These are phyloP conservation scores for Aspergillus coremiiformis DNA, from an alignment of 495 filamentous ascomycete genomes.

Conservation along the genomic window DNA sequence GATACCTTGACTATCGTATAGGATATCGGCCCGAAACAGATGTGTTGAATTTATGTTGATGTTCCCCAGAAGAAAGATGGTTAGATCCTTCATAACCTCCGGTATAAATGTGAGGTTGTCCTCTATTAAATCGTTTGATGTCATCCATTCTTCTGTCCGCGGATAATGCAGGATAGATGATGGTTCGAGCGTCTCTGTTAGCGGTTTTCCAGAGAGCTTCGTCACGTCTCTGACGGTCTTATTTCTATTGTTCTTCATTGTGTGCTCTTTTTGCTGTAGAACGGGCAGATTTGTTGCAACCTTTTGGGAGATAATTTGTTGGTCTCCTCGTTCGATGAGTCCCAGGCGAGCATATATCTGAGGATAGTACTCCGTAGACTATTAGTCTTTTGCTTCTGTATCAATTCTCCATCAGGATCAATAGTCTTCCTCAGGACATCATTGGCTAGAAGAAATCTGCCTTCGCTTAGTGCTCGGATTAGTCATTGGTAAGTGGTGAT, in stretches of 20 bases:
- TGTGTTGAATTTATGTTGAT: constrained; percentile 79
- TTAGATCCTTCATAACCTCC: constrained; percentile 52
- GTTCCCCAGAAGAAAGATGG: constrained; percentile 70
- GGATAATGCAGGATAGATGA: constrained; percentile 10
- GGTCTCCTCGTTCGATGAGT: no score
- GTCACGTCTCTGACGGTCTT: constrained; percentile 15
- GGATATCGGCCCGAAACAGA: constrained; percentile 82
- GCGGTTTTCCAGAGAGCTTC: constrained; percentile 25
- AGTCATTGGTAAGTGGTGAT: not conserved
- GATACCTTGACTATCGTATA: constrained; percentile 44
- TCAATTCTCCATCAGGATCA: no score
- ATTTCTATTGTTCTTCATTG: not conserved
- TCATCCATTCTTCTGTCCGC: constrained; percentile 22
- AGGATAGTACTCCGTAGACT: no score
- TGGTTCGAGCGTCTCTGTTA: constrained; percentile 22
- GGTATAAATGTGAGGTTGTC: constrained; percentile 42
- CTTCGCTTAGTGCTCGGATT: not conserved
- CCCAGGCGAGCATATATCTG: no score
- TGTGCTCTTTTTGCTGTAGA: not conserved
- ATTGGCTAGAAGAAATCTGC: not conserved
- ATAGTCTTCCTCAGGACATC: not conserved
- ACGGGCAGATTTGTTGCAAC: not conserved
- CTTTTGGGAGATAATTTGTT: not conserved
- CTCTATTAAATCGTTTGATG: constrained; percentile 28
- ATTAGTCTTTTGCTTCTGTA: no score